Evolutionary conservation across 257 asterid species (phyloP).

Genomic region (Apocynum venetum): DNA sequence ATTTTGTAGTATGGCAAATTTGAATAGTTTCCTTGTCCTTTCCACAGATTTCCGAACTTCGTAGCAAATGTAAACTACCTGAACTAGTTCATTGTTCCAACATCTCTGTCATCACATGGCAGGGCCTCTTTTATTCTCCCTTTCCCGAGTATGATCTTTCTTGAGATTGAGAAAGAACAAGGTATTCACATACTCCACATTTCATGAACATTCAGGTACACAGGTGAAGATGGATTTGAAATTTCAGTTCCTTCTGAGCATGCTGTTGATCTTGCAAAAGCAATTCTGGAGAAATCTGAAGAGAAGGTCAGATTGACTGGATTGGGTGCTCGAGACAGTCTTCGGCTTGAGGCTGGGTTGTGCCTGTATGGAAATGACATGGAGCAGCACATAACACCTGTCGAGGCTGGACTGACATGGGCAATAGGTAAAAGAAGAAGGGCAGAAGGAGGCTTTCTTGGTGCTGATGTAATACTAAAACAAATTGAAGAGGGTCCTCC

Average conservation of each 20-base stretch:
- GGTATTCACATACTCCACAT: not conserved
- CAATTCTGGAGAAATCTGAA: slow-evolving; percentile 87
- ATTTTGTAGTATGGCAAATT: not conserved
- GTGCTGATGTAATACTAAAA: slow-evolving; percentile 84
- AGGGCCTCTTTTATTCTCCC: not conserved
- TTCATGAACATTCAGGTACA: slow-evolving; percentile 58
- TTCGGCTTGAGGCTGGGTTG: slow-evolving; percentile 90
- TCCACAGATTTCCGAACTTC: not conserved
- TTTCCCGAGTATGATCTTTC: not conserved
- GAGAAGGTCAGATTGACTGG: slow-evolving; percentile 82
- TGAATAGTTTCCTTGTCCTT: not conserved
- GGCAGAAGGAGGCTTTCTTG: slow-evolving; percentile 95
- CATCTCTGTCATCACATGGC: not conserved
- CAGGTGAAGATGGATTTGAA: slow-evolving; percentile 99
- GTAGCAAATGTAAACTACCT: not conserved
- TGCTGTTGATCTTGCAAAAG: slow-evolving; percentile 89
- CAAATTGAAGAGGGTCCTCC: slow-evolving; percentile 77
- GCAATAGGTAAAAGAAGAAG: slow-evolving; percentile 95
- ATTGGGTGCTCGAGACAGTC: slow-evolving; percentile 96
- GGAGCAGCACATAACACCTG: slow-evolving; percentile 94
- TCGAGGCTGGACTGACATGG: slow-evolving; percentile 97
- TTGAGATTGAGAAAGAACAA: not conserved
- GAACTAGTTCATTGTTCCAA: not conserved
- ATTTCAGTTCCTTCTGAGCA: slow-evolving; percentile 89
- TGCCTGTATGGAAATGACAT: slow-evolving; percentile 98